Evolutionary conservation across 306 rosid species (phyloP), one percentile per base, ranked within the genome.

Genomic region (Vachellia collinsii): DNA sequence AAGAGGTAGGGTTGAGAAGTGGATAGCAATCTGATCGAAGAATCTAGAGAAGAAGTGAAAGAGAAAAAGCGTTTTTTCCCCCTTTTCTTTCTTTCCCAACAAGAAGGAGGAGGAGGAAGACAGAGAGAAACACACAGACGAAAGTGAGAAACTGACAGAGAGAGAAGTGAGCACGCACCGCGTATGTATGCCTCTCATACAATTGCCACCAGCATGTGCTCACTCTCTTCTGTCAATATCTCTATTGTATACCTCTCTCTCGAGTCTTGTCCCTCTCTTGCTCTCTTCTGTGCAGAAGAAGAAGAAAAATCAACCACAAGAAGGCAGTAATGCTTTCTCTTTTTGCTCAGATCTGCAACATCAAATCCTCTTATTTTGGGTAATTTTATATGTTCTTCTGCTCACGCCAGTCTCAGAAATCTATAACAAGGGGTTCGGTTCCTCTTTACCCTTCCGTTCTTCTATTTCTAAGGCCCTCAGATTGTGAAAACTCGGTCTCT

Each of bases 141-240:
- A 4, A 48, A 6, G 44, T 7, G 72, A 63, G 82, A 75, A 79
- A 77, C 72, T 77, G 90, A 86, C 92, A 86, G 88, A 82, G 47
- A 77, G 87, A 86, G 73, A 16, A 84, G 85, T 77, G 87, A 88
- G 89, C 92, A 84, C 92, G 51, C 89, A 88, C 82, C 74, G 51
- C 77, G 58, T 77, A 56, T 42, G 82, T 85, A 85, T 82, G 80
- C 36, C 48, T 29, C n/a, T 85, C 83, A 82, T 87, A 88, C 89
- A 73, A 81, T 76, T 86, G 84, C 22, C 76, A 63, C 77, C 82
- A 29, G 89, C 80, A 77, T 88, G 91, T 88, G 91, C 92, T 88
- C 89, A 84, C 92, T 88, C 92, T 90, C 94, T 88, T 87, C 94
- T 88, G 92, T 90, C 94, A 90, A 79, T 64, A 6, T 64, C 70